Evolutionary conservation across 176 grass and related monocot species (phyloP).

Genomic region (Olyra latifolia): DNA sequence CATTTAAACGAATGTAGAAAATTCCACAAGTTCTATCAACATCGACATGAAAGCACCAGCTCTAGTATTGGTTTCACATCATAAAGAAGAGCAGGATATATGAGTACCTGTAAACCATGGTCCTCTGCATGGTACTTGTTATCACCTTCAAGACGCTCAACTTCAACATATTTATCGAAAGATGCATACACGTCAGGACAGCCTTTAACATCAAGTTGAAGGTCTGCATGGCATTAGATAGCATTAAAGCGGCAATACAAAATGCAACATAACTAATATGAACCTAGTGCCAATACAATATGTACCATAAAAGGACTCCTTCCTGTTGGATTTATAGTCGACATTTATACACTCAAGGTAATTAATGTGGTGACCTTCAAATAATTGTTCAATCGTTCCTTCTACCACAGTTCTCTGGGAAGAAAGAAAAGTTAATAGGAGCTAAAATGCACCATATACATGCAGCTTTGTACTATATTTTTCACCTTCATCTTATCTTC

Average conservation of each 20-base stretch:
- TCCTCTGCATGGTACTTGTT: slow-evolving; percentile 91
- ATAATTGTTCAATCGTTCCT: slow-evolving; percentile 85
- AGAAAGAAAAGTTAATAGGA: slow-evolving; percentile 42
- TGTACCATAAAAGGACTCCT: slow-evolving; percentile 93
- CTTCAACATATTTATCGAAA: slow-evolving; percentile 97
- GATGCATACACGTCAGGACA: slow-evolving; percentile 83
- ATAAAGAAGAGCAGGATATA: background rate
- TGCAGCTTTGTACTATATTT: slow-evolving; percentile 19
- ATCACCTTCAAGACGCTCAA: slow-evolving; percentile 90
- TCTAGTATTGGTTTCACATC: background rate
- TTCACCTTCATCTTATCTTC: slow-evolving; percentile 95
- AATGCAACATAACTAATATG: slow-evolving; percentile 22
- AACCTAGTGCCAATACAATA: slow-evolving; percentile 28
- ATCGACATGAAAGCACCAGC: slow-evolving; percentile 9
- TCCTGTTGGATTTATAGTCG: slow-evolving; percentile 84
- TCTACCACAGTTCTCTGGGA: slow-evolving; percentile 89
- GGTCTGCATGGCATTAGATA: slow-evolving; percentile 53
- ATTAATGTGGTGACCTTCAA: slow-evolving; percentile 96
- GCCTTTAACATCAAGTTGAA: slow-evolving; percentile 95
- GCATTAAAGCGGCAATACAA: slow-evolving; percentile 27
- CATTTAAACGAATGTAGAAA: slow-evolving; percentile 1
- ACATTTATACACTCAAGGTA: slow-evolving; percentile 96
- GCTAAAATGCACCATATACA: background rate
- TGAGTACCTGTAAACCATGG: slow-evolving; percentile 74
- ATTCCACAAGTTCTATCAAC: background rate